phyloP scores from a whole-genome alignment of 257 asterid species.

The Verbascum thapsus region DNA sequence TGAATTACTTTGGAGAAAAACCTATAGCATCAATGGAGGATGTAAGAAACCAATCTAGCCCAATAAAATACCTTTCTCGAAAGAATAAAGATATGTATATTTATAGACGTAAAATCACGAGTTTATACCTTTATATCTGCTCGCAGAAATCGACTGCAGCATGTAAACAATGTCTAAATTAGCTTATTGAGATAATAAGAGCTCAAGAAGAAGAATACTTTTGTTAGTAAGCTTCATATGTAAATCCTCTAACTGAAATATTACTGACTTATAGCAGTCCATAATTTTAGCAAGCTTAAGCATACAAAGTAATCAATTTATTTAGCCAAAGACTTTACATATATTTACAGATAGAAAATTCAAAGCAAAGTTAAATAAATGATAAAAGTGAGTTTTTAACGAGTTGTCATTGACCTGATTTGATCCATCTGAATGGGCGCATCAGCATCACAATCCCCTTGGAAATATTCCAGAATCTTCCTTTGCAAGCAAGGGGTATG shows the following conservation, averaged over 20 bases:
- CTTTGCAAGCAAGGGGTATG: constrained; percentile 78
- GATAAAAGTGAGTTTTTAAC: not conserved
- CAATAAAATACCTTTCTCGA: not conserved
- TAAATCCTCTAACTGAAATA: not conserved
- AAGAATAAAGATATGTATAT: constrained; percentile 8
- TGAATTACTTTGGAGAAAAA: constrained; percentile 80
- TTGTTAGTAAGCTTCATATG: constrained; percentile 13
- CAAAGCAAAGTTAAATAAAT: constrained; percentile 11
- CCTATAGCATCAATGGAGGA: constrained; percentile 52
- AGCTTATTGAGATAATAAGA: constrained; percentile 30
- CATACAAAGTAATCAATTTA: not conserved
- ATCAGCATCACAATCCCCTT: constrained; percentile 44
- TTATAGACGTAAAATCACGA: not conserved
- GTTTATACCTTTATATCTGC: constrained; percentile 81
- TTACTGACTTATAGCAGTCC: not conserved
- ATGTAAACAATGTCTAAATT: constrained; percentile 25
- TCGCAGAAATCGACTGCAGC: constrained; percentile 79
- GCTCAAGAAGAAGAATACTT: not conserved
- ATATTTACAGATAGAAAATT: constrained; percentile 2
- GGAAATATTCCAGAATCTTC: constrained; percentile 75
- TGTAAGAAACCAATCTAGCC: constrained; percentile 27
- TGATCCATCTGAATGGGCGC: constrained; percentile 48
- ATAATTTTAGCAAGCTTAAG: not conserved
- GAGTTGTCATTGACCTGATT: constrained; percentile 55
- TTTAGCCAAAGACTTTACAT: not conserved